Percentiles rank a stretch among this genome's conserved stretches.
Evolutionary conservation across 106 monocot genomes (phyloP).

Genomic region (Platanthera zijinensis): DNA sequence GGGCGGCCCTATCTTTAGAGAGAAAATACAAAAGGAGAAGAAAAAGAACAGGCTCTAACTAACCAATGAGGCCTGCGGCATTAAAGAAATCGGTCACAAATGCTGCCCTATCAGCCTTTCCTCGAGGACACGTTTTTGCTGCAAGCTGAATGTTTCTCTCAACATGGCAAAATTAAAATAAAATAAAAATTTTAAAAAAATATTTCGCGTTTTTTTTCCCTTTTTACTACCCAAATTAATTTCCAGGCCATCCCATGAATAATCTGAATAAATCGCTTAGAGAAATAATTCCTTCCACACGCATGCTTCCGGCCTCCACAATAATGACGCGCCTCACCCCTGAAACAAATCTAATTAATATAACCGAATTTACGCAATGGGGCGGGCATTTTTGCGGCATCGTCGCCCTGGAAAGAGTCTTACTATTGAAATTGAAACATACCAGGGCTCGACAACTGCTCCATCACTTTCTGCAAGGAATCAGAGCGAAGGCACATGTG

Average conservation of each 20-base stretch:
- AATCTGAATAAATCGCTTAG: constrained; percentile 63
- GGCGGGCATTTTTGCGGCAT: too few relatives aligned
- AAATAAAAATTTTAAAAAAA: neutral
- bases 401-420: too few relatives aligned
- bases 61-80: constrained; percentile 5
- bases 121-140: neutral
- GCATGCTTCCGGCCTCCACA: constrained; percentile 68
- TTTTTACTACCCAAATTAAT: constrained; percentile 1
- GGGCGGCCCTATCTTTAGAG: neutral
- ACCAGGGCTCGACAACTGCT: constrained; percentile 84
- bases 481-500: constrained; percentile 95
- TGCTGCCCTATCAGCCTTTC: constrained; percentile 2
- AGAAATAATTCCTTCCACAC: constrained; percentile 60
- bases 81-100: neutral
- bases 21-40: neutral
- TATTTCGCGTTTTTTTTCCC: neutral
- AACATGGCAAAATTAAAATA: neutral
- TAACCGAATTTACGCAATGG: too few relatives aligned
- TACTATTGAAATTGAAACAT: neutral
- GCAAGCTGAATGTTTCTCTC: neutral
- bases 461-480: constrained; percentile 78
- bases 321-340: constrained; percentile 55
- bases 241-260: constrained; percentile 22
- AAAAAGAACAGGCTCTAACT: constrained; percentile 6
- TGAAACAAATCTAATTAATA: neutral